Base-by-base conservation (phyloP, 805 yeast species). In the Lachancea kluyveri region DNA sequence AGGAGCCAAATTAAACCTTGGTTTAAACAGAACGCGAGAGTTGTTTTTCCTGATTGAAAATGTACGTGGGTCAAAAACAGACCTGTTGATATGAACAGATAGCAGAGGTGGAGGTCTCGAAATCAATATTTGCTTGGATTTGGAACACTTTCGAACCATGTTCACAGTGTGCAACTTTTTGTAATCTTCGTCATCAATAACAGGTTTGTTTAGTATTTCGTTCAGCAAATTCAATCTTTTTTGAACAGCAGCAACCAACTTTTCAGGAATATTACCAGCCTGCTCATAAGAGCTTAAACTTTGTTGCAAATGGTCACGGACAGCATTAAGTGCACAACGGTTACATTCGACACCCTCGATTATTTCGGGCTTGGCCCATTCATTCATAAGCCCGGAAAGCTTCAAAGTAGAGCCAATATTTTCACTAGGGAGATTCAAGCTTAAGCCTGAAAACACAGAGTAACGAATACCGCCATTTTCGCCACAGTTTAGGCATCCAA, bases 331-430 rank as follows among this genome's bases (percentile, higher is more conserved):
- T 3, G 94, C 90, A 64, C 97, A 90, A 48, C 97, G 69, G 50
- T 88, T 86, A 64, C 98, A 90, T 57, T 87, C 90, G 21, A 90
- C 98, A 27, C 87, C 95, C 43, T 85, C 88, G 37, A 90, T 87
- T 14, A 82, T 74, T 52, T 90, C 98, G 23, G 88, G 84, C 35
- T 73, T 68, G 5, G 68, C 73, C 85, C 87, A 84, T 25, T 76
- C 74, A 27, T 68, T 62, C 40, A 84, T 56, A 32, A 83, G 63
- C 11, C 70, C 74, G 4, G 70, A 56, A 34, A 83, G 59, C 26
- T 62, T 60, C 21, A 67, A 58, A n/a, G 65, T 50, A 1, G 66
- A 51, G 21, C 67, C 67, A 27, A 57, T 57, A 28, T 55, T 59
- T 28, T 63, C 65, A 25, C 67, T 57, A 1, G 90, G 88, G 29